Conservation (phyloP, 2,329 filamentous ascomycete species). For the Zalaria sp. region DNA sequence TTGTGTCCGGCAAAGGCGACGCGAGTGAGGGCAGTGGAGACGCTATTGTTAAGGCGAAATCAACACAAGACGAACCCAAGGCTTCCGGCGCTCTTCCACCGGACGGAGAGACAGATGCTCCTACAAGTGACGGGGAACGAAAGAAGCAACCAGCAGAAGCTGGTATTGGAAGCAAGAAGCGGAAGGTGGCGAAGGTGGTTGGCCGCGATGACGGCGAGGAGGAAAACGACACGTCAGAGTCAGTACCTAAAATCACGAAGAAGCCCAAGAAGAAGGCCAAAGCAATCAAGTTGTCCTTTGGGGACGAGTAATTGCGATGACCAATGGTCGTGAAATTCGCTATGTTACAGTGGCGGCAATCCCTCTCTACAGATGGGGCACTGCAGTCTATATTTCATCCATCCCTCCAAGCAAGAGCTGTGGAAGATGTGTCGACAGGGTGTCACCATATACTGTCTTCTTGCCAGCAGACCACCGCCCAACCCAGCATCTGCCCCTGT, state of each 20-base stretch:
- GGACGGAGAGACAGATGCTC: conserved; percentile 3
- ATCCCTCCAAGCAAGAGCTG: conserved; percentile 77
- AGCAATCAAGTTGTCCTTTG: conserved; percentile 8
- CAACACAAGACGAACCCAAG: conserved; percentile 7
- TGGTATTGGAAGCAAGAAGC: conserved; percentile 15
- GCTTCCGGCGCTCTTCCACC: conserved; percentile 12
- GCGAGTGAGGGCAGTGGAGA: conserved; percentile 5
- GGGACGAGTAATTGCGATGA: conserved; percentile 4
- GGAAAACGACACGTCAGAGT: conserved; percentile 1
- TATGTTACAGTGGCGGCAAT: conserved; percentile 59
- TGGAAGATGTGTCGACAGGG: conserved; percentile 96
- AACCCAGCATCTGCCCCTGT: conserved; percentile 25
- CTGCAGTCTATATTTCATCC: conserved; percentile 87
- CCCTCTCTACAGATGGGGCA: conserved; percentile 92
- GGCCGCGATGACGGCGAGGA: conserved; percentile 14
- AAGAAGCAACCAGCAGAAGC: conserved; percentile 7
- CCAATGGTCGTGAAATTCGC: not conserved
- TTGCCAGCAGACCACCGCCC: conserved; percentile 46
- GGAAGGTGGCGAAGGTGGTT: conserved; percentile 19
- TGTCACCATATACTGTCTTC: conserved; percentile 89
- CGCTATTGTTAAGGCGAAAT: conserved; percentile 10
- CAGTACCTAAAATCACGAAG: conserved; percentile 10
- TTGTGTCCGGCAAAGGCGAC: conserved; percentile 2
- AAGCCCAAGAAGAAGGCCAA: conserved; percentile 12
- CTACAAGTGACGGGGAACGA: conserved; percentile 2